These are phyloP conservation scores for Saccharomyces hybrid DNA, from an alignment of 1,139 yeast genomes.

Conservation along the genomic window DNA sequence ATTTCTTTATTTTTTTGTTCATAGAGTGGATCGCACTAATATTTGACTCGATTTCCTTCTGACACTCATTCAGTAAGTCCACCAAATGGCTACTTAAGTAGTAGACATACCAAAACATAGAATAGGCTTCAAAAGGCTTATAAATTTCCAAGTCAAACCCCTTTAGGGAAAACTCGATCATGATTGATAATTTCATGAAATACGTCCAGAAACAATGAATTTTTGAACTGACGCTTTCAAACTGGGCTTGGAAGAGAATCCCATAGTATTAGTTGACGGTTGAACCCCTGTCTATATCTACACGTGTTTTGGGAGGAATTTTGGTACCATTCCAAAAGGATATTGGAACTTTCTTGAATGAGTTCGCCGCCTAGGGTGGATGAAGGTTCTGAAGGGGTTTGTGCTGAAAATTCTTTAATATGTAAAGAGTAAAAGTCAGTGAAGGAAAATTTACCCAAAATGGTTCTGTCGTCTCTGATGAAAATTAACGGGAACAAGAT, in stretches of 20 bases:
- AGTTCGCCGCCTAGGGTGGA: background rate
- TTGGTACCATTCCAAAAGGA: constrained; percentile 49
- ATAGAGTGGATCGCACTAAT: constrained; percentile 33
- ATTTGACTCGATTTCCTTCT: constrained; percentile 39
- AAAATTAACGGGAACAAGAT: constrained; percentile 56
- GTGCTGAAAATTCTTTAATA: constrained; percentile 27
- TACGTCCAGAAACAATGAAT: constrained; percentile 47
- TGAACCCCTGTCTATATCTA: constrained; percentile 68
- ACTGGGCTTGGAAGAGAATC: constrained; percentile 73
- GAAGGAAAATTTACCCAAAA: constrained; percentile 36
- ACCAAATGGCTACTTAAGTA: constrained; percentile 44
- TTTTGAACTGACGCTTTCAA: constrained; percentile 47
- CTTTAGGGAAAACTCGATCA: constrained; percentile 63
- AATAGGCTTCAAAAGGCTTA: constrained; percentile 59
- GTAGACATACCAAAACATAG: constrained; percentile 62
- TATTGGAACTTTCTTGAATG: constrained; percentile 28
- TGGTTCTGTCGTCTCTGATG: constrained; percentile 51
- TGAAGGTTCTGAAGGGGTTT: constrained; percentile 3
- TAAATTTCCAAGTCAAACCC: constrained; percentile 76
- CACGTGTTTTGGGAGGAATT: constrained; percentile 67
- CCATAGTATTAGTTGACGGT: constrained; percentile 54
- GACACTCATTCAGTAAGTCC: constrained; percentile 45
- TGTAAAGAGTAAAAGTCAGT: constrained; percentile 30
- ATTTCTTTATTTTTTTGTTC: constrained; percentile 43
- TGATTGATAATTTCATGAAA: constrained; percentile 54